Evolutionary conservation across 495 filamentous ascomycete species (phyloP).

Genomic region (Penicillium silybi): DNA sequence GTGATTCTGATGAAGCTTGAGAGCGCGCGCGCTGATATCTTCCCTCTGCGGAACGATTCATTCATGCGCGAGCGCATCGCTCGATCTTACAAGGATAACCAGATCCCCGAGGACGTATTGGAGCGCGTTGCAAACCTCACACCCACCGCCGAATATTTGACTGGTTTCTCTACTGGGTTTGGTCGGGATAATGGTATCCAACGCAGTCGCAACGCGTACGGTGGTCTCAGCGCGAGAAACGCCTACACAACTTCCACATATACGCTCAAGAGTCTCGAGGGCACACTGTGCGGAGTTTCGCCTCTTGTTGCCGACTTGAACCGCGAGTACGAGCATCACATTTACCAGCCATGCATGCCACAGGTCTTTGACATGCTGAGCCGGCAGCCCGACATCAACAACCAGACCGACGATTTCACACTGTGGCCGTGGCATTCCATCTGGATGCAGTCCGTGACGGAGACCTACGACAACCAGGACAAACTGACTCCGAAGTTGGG

Average conservation of each 20-base stretch:
- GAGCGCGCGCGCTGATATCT: constrained; percentile 47
- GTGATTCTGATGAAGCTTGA: constrained; percentile 46
- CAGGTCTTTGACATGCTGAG: constrained; percentile 42
- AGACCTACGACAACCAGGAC: constrained; percentile 44
- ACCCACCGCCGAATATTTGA: constrained; percentile 39
- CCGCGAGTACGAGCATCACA: constrained; percentile 42
- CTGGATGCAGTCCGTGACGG: constrained; percentile 49
- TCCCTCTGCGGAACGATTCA: constrained; percentile 43
- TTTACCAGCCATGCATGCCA: constrained; percentile 49
- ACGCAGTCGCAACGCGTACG: constrained; percentile 26
- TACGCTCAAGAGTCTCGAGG: constrained; percentile 45
- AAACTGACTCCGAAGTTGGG: constrained; percentile 39
- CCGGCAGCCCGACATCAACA: constrained; percentile 23
- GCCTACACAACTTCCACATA: constrained; percentile 44
- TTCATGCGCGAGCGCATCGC: constrained; percentile 39
- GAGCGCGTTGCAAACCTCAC: constrained; percentile 38
- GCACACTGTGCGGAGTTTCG: constrained; percentile 44
- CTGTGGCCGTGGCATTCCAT: constrained; percentile 42
- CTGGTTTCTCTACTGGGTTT: constrained; percentile 40
- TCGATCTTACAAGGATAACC: constrained; percentile 26
- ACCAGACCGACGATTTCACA: constrained; percentile 25
- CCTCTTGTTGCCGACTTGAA: constrained; percentile 49
- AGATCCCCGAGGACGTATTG: constrained; percentile 25
- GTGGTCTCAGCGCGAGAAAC: constrained; percentile 42
- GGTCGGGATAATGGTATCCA: constrained; percentile 15